A percentile compares a stretch with the other conserved stretches of the same genome.
Evolutionary conservation across 306 rosid genomes (phyloP).

Genomic region (Myrica gale): DNA sequence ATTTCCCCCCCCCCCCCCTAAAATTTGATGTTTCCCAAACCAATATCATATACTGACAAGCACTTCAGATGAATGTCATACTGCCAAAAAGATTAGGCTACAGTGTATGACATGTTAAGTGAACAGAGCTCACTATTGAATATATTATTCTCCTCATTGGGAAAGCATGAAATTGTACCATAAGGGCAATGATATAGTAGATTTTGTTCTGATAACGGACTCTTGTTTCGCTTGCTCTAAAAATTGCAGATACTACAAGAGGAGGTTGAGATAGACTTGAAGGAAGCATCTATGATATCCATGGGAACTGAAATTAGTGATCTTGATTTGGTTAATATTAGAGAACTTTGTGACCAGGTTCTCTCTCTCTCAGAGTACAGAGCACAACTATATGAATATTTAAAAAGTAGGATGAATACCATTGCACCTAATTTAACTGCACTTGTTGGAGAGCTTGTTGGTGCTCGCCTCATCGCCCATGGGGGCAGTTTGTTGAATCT

Average conservation of each 20-base stretch:
- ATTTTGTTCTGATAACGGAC: not conserved
- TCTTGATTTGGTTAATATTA: slow-evolving; percentile 74
- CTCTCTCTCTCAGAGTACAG: slow-evolving; percentile 86
- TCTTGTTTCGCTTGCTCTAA: not conserved
- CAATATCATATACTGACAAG: not conserved
- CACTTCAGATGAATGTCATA: not conserved
- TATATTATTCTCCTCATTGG: not conserved
- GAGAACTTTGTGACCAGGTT: slow-evolving; percentile 88
- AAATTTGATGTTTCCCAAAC: too few relatives aligned
- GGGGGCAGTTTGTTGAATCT: slow-evolving; percentile 91
- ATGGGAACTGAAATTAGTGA: slow-evolving; percentile 99
- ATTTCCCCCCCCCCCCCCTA: not conserved
- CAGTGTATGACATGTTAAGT: not conserved
- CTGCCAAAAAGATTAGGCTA: not conserved
- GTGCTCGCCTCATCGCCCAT: slow-evolving; percentile 96
- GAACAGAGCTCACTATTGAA: not conserved
- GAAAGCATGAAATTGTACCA: not conserved
- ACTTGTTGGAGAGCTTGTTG: slow-evolving; percentile 91
- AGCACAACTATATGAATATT: slow-evolving; percentile 80
- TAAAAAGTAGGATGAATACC: slow-evolving; percentile 84
- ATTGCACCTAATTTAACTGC: slow-evolving; percentile 96
- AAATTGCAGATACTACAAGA: slow-evolving; percentile 61
- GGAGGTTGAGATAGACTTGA: slow-evolving; percentile 72
- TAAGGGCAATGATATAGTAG: not conserved
- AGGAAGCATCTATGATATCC: slow-evolving; percentile 83